Conservation (phyloP, 148 eudicot genomes). For the Amaranthus palmeri region DNA sequence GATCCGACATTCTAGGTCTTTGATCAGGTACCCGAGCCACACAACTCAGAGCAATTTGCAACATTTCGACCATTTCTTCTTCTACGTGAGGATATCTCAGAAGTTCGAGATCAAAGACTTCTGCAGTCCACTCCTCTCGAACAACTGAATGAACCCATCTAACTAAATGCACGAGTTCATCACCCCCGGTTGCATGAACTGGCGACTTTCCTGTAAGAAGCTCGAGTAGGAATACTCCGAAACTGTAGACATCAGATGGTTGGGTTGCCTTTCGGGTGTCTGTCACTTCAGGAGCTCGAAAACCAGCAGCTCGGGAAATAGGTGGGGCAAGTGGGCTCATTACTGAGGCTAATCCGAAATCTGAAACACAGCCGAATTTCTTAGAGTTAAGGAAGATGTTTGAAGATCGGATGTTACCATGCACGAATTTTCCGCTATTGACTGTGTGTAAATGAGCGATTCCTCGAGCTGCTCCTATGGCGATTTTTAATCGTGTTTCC, state of each 20-base stretch:
- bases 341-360: conserved; percentile 61
- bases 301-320: conserved; percentile 74
- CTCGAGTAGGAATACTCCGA: conserved; percentile 78
- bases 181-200: conserved; percentile 50
- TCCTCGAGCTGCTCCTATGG: conserved; percentile 78
- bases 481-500: conserved; percentile 68
- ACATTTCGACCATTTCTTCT: conserved; percentile 84
- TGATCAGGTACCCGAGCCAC: conserved; percentile 62
- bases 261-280: conserved; percentile 76
- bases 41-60: conserved; percentile 72
- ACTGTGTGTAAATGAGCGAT: conserved; percentile 58
- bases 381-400: conserved; percentile 68
- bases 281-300: conserved; percentile 77
- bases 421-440: conserved; percentile 64
- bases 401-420: conserved; percentile 80
- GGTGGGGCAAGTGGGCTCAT: conserved; percentile 72
- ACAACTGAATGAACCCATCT: conserved; percentile 86
- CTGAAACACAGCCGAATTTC: conserved; percentile 61
- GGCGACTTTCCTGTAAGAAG: conserved; percentile 80
- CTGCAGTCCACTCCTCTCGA: conserved; percentile 76
- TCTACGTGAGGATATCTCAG: conserved; percentile 66
- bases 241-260: conserved; percentile 78
- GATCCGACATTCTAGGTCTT: conserved; percentile 66
- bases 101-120: conserved; percentile 79
- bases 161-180: conserved; percentile 61